Evolutionary conservation across 2,329 filamentous ascomycete species (phyloP).

Genomic region (Nemania bipapillata): DNA sequence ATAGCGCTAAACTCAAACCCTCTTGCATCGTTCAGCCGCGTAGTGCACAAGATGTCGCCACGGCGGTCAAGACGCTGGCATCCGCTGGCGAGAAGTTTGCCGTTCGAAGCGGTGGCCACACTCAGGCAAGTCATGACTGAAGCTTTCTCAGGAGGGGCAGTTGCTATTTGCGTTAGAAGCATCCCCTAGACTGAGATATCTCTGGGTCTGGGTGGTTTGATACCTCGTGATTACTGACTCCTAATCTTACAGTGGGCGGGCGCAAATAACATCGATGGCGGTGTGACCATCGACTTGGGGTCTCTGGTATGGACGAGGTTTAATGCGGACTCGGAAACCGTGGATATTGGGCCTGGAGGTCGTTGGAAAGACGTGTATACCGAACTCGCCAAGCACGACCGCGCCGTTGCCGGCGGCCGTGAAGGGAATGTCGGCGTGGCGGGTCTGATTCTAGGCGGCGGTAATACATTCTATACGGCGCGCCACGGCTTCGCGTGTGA

Average conservation of each 20-base stretch:
- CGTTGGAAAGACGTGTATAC: slow-evolving; percentile 9
- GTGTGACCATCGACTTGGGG: slow-evolving; percentile 57
- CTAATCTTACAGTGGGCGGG: slow-evolving; percentile 53
- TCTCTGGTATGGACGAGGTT: slow-evolving; percentile 30
- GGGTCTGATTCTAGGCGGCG: slow-evolving; percentile 46
- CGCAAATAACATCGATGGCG: slow-evolving; percentile 55
- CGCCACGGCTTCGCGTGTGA: slow-evolving; percentile 49
- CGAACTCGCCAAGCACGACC: neutral
- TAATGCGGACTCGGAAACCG: neutral
- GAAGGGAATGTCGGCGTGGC: slow-evolving; percentile 37
- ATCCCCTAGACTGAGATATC: too few relatives aligned
- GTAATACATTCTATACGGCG: slow-evolving; percentile 47
- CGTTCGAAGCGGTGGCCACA: slow-evolving; percentile 59
- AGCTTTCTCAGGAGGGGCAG: too few relatives aligned
- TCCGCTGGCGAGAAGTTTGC: slow-evolving; percentile 48
- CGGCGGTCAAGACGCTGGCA: neutral
- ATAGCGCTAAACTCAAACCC: neutral
- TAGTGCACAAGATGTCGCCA: neutral
- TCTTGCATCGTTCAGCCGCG: neutral
- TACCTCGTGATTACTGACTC: too few relatives aligned
- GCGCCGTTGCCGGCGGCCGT: slow-evolving; percentile 38
- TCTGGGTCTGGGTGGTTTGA: too few relatives aligned
- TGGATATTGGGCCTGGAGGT: slow-evolving; percentile 5
- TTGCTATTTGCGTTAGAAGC: too few relatives aligned
- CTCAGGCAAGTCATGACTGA: too few relatives aligned